phyloP scores from a whole-genome alignment of 768 basidiomycete genomes.

The Phylloporus scabripes region DNA sequence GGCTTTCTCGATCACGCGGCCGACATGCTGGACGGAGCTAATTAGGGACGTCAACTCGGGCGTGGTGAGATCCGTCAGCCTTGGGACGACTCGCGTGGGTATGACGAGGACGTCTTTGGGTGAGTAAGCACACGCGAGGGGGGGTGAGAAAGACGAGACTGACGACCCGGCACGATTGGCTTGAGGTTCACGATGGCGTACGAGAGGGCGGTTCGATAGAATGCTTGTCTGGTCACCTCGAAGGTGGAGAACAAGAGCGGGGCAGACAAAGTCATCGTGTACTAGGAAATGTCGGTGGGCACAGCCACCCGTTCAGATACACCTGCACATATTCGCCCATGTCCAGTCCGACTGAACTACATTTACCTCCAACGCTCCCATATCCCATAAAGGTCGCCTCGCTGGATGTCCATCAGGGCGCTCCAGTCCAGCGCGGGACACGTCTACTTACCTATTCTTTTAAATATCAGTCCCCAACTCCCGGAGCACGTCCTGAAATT shows the following conservation, averaged over 20 bases:
- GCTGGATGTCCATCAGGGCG: conserved; percentile 45
- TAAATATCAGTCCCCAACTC: conserved; percentile 45
- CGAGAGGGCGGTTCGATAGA: conserved; percentile 62
- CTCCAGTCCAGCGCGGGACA: conserved; percentile 60
- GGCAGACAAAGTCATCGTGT: conserved; percentile 8
- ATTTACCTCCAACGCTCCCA: conserved; percentile 71
- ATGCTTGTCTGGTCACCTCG: conserved; percentile 71
- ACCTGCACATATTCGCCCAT: conserved; percentile 29
- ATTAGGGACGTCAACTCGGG: conserved; percentile 79
- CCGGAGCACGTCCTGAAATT: conserved; percentile 51
- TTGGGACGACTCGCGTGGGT: conserved; percentile 49
- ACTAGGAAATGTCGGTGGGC: background rate
- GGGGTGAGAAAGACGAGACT: conserved; percentile 29
- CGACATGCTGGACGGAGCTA: conserved; percentile 71
- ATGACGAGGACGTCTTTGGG: conserved; percentile 56
- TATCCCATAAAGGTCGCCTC: conserved; percentile 83
- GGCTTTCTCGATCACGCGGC: conserved; percentile 70
- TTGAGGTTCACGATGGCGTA: conserved; percentile 93
- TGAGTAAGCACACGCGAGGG: conserved; percentile 1
- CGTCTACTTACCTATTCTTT: conserved; percentile 84
- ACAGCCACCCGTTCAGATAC: conserved; percentile 19
- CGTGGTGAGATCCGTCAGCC: conserved; percentile 51
- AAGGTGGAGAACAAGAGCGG: conserved; percentile 69
- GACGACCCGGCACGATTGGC: conserved; percentile 91
- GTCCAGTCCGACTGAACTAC: conserved; percentile 66